Conservation (phyloP, 2,329 filamentous ascomycete genomes). For the Penicillium brevicompactum region DNA sequence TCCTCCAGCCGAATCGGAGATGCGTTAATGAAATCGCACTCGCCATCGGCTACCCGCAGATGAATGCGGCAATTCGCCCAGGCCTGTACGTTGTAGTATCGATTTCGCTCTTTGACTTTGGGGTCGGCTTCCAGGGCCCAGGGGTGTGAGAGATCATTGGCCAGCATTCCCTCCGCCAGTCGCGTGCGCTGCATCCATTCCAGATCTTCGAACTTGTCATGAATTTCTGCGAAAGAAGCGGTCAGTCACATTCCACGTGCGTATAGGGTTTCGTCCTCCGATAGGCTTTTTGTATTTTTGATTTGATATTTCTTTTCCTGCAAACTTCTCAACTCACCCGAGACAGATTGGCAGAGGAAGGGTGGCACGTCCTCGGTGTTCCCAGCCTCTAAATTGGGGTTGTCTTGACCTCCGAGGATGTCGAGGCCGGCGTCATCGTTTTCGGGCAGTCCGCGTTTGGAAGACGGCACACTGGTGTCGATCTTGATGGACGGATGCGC, state of each 20-base stretch:
- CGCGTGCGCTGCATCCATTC: conserved; percentile 62
- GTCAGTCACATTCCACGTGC: conserved; percentile 23
- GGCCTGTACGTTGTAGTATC: conserved; percentile 87
- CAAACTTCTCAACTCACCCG: conserved; percentile 31
- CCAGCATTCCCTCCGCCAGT: conserved; percentile 49
- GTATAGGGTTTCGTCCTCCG: conserved; percentile 14
- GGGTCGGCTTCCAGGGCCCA: conserved; percentile 63
- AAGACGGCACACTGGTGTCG: conserved; percentile 40
- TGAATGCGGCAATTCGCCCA: conserved; percentile 85
- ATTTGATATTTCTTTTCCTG: too few relatives aligned
- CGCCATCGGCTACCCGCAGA: conserved; percentile 72
- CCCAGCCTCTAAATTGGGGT: conserved; percentile 29
- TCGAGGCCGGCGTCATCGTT: conserved; percentile 37
- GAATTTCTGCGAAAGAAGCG: conserved; percentile 51
- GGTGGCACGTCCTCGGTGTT: conserved; percentile 38
- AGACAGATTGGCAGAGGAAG: conserved; percentile 41
- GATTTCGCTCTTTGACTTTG: conserved; percentile 67
- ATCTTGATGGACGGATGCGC: conserved; percentile 44
- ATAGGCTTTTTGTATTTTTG: conserved; percentile 7
- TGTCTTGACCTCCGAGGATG: conserved; percentile 29
- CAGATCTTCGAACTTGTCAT: conserved; percentile 62
- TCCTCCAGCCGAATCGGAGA: conserved; percentile 66
- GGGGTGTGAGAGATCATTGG: conserved; percentile 51
- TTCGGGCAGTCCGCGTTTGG: conserved; percentile 42
- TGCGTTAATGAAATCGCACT: conserved; percentile 80